Evolutionary conservation across 441 rosid species (phyloP).

Genomic region (Heliophila coronopifolia): DNA sequence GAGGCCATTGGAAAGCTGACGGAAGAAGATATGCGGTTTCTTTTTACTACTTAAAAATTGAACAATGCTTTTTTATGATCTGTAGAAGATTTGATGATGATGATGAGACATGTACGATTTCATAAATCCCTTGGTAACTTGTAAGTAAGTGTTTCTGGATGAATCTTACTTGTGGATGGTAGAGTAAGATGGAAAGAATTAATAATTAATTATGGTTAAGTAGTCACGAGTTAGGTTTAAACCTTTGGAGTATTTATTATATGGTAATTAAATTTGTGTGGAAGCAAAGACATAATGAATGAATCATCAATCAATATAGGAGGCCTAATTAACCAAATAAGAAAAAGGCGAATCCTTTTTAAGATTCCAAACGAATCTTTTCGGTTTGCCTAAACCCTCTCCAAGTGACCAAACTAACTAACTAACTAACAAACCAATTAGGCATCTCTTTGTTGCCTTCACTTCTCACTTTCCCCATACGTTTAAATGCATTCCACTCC

Average conservation of each 20-base stretch:
- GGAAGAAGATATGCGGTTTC: conserved; percentile 65
- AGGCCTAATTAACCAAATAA: background rate
- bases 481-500: conserved; percentile 14
- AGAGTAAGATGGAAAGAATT: background rate
- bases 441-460: conserved; percentile 23
- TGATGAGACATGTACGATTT: background rate
- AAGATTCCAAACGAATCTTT: conserved; percentile 23
- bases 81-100: no score
- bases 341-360: conserved; percentile 22
- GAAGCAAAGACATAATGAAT: conserved; percentile 21
- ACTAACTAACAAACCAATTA: conserved; percentile 20
- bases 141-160: conserved; percentile 6
- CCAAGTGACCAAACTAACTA: conserved; percentile 11
- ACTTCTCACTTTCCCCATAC: conserved; percentile 18
- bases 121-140: conserved; percentile 1
- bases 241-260: background rate
- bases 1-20: conserved; percentile 83
- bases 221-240: background rate
- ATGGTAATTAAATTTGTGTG: conserved; percentile 16
- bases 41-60: conserved; percentile 40
- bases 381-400: conserved; percentile 17
- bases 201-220: background rate
- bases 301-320: conserved; percentile 25
- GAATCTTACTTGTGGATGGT: conserved; percentile 5
- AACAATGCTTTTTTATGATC: background rate